Evolutionary conservation across 352 stramenopile species (phyloP).

Genomic region (Globisporangium irregulare): DNA sequence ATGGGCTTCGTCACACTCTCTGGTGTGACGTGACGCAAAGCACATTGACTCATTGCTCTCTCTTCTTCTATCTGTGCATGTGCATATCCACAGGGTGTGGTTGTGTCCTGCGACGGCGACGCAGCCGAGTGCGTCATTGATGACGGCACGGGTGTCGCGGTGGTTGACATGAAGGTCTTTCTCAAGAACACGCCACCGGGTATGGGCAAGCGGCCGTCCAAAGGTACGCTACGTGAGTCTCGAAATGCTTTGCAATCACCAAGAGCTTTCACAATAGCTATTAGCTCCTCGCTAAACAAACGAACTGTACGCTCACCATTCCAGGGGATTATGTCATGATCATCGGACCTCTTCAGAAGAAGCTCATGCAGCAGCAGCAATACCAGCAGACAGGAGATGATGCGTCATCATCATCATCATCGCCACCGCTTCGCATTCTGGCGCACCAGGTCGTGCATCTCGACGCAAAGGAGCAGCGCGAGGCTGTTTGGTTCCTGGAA

Average conservation of each 20-base stretch:
- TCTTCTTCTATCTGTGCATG: background rate
- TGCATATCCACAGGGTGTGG: slow-evolving; percentile 38
- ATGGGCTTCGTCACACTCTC: no score
- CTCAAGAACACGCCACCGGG: slow-evolving; percentile 55
- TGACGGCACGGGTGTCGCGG: slow-evolving; percentile 66
- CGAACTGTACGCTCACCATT: background rate
- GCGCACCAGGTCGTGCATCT: slow-evolving; percentile 65
- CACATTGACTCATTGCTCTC: no score
- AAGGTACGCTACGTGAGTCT: slow-evolving; percentile 23
- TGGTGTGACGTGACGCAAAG: no score
- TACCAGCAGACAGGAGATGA: slow-evolving; percentile 13
- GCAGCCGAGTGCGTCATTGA: slow-evolving; percentile 50
- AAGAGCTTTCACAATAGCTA: no score
- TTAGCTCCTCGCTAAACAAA: no score
- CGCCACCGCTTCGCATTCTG: slow-evolving; percentile 25
- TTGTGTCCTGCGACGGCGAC: slow-evolving; percentile 38
- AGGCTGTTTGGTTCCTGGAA: slow-evolving; percentile 69
- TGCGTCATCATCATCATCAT: background rate
- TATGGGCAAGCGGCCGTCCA: slow-evolving; percentile 32
- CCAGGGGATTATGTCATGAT: slow-evolving; percentile 75
- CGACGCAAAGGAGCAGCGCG: slow-evolving; percentile 49
- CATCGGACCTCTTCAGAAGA: slow-evolving; percentile 62
- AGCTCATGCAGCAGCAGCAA: slow-evolving; percentile 18
- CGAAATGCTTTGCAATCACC: no score
- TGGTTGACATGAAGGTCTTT: slow-evolving; percentile 60